Evolutionary conservation across 352 stramenopile genomes (phyloP).

Genomic region (Saprolegnia parasitica): DNA sequence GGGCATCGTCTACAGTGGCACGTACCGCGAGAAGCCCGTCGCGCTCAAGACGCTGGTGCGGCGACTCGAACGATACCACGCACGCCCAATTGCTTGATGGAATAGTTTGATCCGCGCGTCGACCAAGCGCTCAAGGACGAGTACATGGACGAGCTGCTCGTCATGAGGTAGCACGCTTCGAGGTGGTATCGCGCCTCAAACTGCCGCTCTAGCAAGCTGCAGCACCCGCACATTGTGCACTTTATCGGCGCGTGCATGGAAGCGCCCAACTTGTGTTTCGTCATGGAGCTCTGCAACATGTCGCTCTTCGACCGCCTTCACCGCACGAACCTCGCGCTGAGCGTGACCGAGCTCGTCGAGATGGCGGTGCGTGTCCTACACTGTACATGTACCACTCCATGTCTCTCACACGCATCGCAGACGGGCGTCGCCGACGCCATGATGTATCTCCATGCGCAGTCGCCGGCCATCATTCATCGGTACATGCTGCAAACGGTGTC

Average conservation of each 20-base stretch:
- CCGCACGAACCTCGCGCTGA: constrained; percentile 30
- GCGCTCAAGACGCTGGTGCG: constrained; percentile 86
- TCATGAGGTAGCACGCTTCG: constrained; percentile 63
- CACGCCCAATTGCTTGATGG: not conserved
- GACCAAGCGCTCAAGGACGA: constrained; percentile 83
- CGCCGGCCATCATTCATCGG: constrained; percentile 84
- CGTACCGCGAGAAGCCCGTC: constrained; percentile 60
- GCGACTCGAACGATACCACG: not conserved
- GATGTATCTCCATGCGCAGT: constrained; percentile 79
- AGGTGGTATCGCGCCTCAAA: constrained; percentile 24
- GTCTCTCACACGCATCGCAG: constrained; percentile 31
- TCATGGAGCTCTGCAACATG: constrained; percentile 63
- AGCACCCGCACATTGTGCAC: constrained; percentile 57
- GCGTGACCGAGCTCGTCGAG: constrained; percentile 28
- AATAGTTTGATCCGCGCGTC: constrained; percentile 83
- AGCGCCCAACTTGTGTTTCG: constrained; percentile 56
- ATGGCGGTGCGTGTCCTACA: constrained; percentile 35
- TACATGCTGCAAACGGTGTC: constrained; percentile 20
- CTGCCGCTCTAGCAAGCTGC: constrained; percentile 22
- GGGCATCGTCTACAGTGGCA: constrained; percentile 83
- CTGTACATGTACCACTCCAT: no score
- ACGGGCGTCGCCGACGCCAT: constrained; percentile 79
- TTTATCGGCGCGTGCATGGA: constrained; percentile 49
- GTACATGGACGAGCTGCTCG: constrained; percentile 91
- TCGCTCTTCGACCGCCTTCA: constrained; percentile 61